These are phyloP conservation scores for Pythium myriotylum DNA, from an alignment of 352 stramenopile species.

Conservation along the genomic window DNA sequence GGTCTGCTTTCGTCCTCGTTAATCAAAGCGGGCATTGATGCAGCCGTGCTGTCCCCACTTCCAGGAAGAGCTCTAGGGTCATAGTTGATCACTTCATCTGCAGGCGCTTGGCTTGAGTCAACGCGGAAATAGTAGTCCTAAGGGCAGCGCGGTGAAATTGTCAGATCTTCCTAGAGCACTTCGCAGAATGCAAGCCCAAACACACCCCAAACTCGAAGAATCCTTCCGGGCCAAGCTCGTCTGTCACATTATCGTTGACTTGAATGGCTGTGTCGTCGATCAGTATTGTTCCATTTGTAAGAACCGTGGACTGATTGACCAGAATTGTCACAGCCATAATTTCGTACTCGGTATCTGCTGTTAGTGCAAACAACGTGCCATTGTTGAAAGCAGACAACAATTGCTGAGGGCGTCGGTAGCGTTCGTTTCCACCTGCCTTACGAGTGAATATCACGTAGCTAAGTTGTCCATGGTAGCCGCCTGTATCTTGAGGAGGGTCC, in stretches of 20 bases:
- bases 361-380: constrained; percentile 42
- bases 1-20: not conserved
- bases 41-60: not conserved
- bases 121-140: constrained; percentile 58
- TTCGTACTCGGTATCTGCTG: constrained; percentile 53
- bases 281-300: constrained; percentile 30
- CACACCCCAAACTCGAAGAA: constrained; percentile 59
- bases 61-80: not conserved
- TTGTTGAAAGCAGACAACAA: constrained; percentile 14
- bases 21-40: constrained; percentile 4
- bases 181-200: no score
- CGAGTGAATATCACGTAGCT: constrained; percentile 18
- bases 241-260: constrained; percentile 13
- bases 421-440: constrained; percentile 14
- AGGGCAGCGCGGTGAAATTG: not conserved
- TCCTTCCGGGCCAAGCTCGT: not conserved
- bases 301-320: constrained; percentile 1
- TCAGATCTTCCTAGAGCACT: no score
- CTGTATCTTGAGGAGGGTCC: constrained; percentile 41
- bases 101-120: constrained; percentile 17
- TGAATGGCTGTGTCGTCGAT: constrained; percentile 31
- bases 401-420: constrained; percentile 22
- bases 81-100: constrained; percentile 7
- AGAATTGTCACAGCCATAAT: constrained; percentile 41
- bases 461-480: constrained; percentile 19